Percentiles rank a stretch among this genome's conserved stretches.
These are phyloP conservation scores for Haplosporangium gracile DNA, from an alignment of 192 early-diverging fungal genomes.

Conservation along the genomic window DNA sequence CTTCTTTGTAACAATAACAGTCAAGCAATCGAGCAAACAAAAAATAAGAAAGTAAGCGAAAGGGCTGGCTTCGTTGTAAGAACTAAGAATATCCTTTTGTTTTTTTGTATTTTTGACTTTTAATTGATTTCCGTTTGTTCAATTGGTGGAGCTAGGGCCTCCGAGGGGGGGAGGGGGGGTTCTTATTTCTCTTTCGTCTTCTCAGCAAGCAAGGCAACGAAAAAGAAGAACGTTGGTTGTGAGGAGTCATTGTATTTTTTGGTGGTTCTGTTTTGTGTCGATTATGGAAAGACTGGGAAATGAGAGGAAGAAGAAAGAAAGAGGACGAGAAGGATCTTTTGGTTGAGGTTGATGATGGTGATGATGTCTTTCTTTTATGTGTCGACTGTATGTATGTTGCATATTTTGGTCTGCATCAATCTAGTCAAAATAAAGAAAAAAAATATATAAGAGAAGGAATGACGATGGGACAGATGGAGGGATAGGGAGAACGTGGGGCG, in stretches of 20 bases:
- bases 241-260: background rate
- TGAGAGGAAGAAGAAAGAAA: no score
- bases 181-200: background rate
- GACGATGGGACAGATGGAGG: background rate
- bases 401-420: background rate
- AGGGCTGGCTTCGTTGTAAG: background rate
- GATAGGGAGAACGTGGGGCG: background rate
- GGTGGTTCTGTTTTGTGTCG: background rate
- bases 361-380: background rate
- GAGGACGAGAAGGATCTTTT: no score
- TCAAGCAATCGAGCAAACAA: background rate
- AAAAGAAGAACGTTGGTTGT: slow-evolving; percentile 3
- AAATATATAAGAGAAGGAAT: background rate
- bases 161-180: no score
- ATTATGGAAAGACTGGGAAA: background rate
- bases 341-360: background rate
- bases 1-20: background rate
- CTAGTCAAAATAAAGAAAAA: background rate
- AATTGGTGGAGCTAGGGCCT: background rate
- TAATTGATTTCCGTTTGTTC: background rate
- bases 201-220: background rate
- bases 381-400: background rate
- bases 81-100: background rate
- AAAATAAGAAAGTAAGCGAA: background rate
- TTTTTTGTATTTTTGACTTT: background rate